Evolutionary conservation across 2,329 filamentous ascomycete genomes (phyloP).

Genomic region (Nigrospora osmanthi): DNA sequence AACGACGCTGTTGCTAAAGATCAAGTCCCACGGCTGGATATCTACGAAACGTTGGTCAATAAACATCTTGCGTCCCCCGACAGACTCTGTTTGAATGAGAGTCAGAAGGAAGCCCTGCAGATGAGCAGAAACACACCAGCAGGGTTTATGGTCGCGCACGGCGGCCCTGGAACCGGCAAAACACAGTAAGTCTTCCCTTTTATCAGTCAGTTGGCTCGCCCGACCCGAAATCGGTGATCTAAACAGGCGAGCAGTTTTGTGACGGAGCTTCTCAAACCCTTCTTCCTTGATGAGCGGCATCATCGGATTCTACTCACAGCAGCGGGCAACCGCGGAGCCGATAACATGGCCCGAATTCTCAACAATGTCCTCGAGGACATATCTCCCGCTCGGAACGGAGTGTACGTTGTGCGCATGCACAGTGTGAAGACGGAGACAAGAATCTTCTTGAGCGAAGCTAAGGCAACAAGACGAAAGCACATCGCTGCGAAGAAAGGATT

Average conservation of each 20-base stretch:
- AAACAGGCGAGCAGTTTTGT: background rate
- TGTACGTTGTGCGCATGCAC: background rate
- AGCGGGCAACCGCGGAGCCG: background rate
- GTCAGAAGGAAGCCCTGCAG: background rate
- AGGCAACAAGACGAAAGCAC: background rate
- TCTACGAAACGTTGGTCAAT: background rate
- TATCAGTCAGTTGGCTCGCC: background rate
- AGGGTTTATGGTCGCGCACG: background rate
- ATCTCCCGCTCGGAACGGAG: background rate
- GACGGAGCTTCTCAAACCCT: background rate
- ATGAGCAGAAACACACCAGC: background rate
- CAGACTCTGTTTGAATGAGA: background rate
- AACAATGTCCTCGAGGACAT: background rate
- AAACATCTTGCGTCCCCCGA: background rate
- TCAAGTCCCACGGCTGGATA: background rate
- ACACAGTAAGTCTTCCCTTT: background rate
- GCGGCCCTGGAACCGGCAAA: conserved; percentile 1
- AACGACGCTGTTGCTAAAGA: background rate
- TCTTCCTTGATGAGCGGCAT: background rate
- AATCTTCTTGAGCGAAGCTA: background rate
- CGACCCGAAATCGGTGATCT: background rate
- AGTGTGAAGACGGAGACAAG: background rate
- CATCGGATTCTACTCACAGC: background rate
- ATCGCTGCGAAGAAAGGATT: background rate
- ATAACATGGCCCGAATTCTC: background rate